phyloP scores from a whole-genome alignment of 371 early-diverging fungal species.

The Haplosporangium sp. region DNA sequence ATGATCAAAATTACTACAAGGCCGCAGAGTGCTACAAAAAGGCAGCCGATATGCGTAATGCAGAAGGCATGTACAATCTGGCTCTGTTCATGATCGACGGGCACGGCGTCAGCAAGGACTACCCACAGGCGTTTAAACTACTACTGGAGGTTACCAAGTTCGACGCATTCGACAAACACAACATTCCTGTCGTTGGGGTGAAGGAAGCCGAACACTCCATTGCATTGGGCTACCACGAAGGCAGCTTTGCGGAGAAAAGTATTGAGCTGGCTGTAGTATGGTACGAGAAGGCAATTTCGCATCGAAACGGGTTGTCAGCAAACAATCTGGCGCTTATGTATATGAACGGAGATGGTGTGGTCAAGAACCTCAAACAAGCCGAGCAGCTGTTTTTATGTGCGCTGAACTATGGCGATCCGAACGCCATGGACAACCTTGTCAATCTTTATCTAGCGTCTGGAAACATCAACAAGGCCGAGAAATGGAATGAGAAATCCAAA shows the following conservation, averaged over 20 bases:
- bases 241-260: constrained; percentile 37
- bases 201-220: constrained; percentile 31
- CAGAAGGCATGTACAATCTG: constrained; percentile 40
- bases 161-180: constrained; percentile 37
- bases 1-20: constrained; percentile 19
- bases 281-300: constrained; percentile 38
- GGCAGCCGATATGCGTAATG: constrained; percentile 37
- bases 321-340: constrained; percentile 36
- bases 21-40: constrained; percentile 36
- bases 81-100: constrained; percentile 35
- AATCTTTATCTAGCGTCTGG: constrained; percentile 25
- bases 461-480: constrained; percentile 43
- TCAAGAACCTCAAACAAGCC: constrained; percentile 32
- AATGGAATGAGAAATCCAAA: constrained; percentile 38
- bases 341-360: constrained; percentile 35
- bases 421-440: constrained; percentile 40
- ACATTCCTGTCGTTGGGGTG: constrained; percentile 34
- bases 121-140: constrained; percentile 34
- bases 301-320: constrained; percentile 33
- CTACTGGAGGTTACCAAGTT: constrained; percentile 32
- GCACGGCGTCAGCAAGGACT: constrained; percentile 36
- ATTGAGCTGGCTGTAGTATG: constrained; percentile 33
- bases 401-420: constrained; percentile 40
- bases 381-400: constrained; percentile 37
- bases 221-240: constrained; percentile 38